A percentile compares a stretch with the other conserved stretches of the same genome.
Conservation (phyloP, 208 protist species). For the Entamoeba histolytica region DNA sequence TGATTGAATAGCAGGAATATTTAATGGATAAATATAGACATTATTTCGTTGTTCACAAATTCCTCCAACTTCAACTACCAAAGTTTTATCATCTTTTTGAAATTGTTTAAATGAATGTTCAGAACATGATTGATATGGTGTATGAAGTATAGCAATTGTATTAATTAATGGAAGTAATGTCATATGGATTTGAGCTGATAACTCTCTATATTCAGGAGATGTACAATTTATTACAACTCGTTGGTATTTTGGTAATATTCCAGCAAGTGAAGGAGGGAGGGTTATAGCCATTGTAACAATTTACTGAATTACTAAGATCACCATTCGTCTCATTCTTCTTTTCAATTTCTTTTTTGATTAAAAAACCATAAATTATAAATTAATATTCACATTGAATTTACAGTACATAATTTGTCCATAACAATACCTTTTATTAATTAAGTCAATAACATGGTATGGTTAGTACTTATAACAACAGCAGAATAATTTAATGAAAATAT, state of each 20-base stretch:
- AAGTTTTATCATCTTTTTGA: background rate
- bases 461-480: no score
- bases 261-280: background rate
- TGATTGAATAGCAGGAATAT: background rate
- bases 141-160: background rate
- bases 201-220: background rate
- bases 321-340: no score
- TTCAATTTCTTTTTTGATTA: no score
- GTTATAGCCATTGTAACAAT: background rate
- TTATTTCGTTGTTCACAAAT: background rate
- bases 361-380: no score
- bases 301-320: no score
- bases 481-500: no score
- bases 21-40: background rate
- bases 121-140: background rate
- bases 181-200: background rate
- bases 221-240: background rate
- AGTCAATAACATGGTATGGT: no score
- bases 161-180: background rate
- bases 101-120: background rate
- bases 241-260: background rate
- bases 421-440: no score
- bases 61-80: background rate
- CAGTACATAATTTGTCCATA: no score
- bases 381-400: no score